Evolutionary conservation across 306 rosid species (phyloP).

Genomic region (Comarum palustre): DNA sequence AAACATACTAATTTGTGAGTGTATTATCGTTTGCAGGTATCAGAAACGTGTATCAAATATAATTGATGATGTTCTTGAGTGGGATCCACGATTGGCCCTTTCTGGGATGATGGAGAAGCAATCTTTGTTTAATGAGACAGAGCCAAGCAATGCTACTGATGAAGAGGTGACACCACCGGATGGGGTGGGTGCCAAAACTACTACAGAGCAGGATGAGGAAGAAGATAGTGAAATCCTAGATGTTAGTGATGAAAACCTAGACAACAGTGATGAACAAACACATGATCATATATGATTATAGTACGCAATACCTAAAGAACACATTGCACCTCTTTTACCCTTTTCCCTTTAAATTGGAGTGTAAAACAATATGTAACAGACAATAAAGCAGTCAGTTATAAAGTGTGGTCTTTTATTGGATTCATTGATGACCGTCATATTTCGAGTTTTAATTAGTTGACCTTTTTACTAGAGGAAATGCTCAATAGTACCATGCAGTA

Average conservation of each 20-base stretch:
- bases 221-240: slow-evolving; percentile 40
- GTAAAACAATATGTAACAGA: slow-evolving; percentile 52
- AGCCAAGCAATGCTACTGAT: slow-evolving; percentile 33
- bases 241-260: slow-evolving; percentile 37
- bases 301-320: slow-evolving; percentile 35
- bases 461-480: neutral
- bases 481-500: neutral
- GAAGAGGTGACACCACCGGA: slow-evolving; percentile 40
- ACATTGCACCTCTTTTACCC: slow-evolving; percentile 30
- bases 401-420: neutral
- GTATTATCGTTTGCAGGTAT: slow-evolving; percentile 50
- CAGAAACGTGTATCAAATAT: slow-evolving; percentile 89
- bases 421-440: neutral
- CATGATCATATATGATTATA: slow-evolving; percentile 39
- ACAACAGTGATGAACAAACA: slow-evolving; percentile 42
- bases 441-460: neutral
- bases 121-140: slow-evolving; percentile 58
- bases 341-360: slow-evolving; percentile 41
- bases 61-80: slow-evolving; percentile 93
- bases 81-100: slow-evolving; percentile 91
- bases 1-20: neutral
- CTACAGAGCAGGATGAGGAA: slow-evolving; percentile 38
- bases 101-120: slow-evolving; percentile 97
- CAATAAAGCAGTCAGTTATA: slow-evolving; percentile 37
- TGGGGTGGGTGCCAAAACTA: slow-evolving; percentile 34